Evolutionary conservation across 805 yeast genomes (phyloP).

Genomic region (Kuraishia molischiana): DNA sequence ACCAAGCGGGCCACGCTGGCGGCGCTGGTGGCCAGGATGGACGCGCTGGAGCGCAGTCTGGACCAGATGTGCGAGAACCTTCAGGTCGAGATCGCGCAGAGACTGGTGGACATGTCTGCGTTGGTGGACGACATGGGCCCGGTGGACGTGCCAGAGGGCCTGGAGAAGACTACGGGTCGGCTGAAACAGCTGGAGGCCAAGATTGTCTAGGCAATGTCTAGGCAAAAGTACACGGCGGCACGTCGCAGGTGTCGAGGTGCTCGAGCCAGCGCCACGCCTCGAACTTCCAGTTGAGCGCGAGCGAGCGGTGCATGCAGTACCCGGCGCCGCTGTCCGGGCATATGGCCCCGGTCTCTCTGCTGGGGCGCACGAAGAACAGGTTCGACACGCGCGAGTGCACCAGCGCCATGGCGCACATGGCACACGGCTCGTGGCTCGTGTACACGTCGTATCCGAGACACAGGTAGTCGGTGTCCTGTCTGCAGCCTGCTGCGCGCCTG

Average conservation of each 20-base stretch:
- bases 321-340: constrained; percentile 49
- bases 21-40: constrained; percentile 11
- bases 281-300: constrained; percentile 77
- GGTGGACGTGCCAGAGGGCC: constrained; percentile 8
- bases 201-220: background rate
- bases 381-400: constrained; percentile 80
- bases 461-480: constrained; percentile 36
- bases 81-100: constrained; percentile 9
- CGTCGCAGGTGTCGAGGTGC: constrained; percentile 6
- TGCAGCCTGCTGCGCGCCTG: constrained; percentile 21
- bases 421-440: constrained; percentile 92
- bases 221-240: background rate
- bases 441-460: constrained; percentile 73
- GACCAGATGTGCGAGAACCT: constrained; percentile 13
- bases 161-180: constrained; percentile 10
- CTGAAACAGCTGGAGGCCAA: background rate
- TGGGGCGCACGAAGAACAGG: constrained; percentile 47
- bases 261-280: constrained; percentile 73
- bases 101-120: constrained; percentile 9
- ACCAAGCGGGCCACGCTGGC: background rate
- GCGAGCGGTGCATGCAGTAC: constrained; percentile 67
- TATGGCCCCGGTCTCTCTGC: constrained; percentile 43
- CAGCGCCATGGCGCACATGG: constrained; percentile 95
- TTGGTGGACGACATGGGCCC: constrained; percentile 14
- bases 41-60: constrained; percentile 16